Evolutionary conservation across 805 yeast genomes (phyloP).

Genomic region (Candida patagonica): DNA sequence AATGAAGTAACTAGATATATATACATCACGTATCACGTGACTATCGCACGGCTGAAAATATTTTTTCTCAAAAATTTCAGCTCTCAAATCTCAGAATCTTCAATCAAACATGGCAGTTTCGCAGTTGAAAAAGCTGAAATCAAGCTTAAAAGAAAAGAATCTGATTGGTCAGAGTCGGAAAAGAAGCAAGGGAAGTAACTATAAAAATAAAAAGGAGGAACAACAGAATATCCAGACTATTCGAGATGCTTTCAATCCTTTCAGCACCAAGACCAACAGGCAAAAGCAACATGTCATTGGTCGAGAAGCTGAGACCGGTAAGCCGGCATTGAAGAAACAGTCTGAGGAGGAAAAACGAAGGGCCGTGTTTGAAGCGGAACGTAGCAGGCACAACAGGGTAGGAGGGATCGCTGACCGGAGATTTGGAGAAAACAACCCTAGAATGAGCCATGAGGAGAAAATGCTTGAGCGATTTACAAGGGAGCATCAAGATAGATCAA

Average conservation of each 20-base stretch:
- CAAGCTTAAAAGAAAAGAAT: constrained; percentile 66
- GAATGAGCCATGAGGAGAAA: constrained; percentile 77
- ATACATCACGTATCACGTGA: no score
- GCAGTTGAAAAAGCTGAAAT: constrained; percentile 75
- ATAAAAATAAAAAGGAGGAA: constrained; percentile 46
- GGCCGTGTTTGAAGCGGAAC: constrained; percentile 55
- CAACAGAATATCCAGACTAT: constrained; percentile 48
- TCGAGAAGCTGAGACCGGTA: constrained; percentile 40
- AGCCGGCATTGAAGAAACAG: constrained; percentile 62
- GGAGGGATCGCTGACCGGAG: constrained; percentile 81
- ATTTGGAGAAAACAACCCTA: constrained; percentile 77
- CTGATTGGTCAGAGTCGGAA: constrained; percentile 64
- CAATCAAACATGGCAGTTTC: constrained; percentile 61
- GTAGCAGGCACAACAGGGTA: constrained; percentile 50
- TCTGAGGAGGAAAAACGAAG: constrained; percentile 53
- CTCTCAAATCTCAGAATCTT: neutral
- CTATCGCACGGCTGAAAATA: no score
- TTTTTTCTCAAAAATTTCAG: neutral
- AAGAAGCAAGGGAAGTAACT: constrained; percentile 30
- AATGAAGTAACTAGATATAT: no score
- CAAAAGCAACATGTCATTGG: constrained; percentile 45
- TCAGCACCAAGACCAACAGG: constrained; percentile 66
- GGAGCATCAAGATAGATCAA: constrained; percentile 57
- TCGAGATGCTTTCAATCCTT: constrained; percentile 81
- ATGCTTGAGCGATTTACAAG: constrained; percentile 92